Evolutionary conservation across 2,329 filamentous ascomycete species (phyloP).

Genomic region (Chaetomiaceae sp.): DNA sequence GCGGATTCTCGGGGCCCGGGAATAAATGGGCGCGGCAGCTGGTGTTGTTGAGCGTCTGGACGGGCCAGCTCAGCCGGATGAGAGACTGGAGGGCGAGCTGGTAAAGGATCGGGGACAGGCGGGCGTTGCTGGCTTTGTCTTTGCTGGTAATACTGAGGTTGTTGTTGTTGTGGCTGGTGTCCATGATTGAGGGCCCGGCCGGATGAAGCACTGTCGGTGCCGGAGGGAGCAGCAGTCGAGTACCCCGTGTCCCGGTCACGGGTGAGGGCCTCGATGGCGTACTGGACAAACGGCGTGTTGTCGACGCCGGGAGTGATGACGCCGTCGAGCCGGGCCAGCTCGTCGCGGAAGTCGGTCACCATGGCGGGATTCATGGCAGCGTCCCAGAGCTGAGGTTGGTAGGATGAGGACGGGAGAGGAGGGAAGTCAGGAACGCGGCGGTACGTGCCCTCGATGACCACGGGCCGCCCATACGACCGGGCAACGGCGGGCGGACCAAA

Average conservation of each 20-base stretch:
- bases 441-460: constrained; percentile 23
- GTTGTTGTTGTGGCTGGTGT: constrained; percentile 8
- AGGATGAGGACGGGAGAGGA: constrained; percentile 16
- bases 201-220: constrained; percentile 29
- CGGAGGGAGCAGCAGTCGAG: constrained; percentile 46
- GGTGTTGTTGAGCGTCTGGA: neutral
- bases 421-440: constrained; percentile 20
- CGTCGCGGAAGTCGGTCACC: constrained; percentile 43
- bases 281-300: constrained; percentile 81
- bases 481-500: constrained; percentile 32
- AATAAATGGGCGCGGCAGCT: constrained; percentile 10
- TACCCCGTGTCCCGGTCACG: constrained; percentile 61
- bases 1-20: constrained; percentile 22
- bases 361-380: constrained; percentile 21
- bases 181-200: constrained; percentile 27
- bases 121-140: constrained; percentile 7
- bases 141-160: constrained; percentile 7
- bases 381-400: constrained; percentile 17
- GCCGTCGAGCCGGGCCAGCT: constrained; percentile 45
- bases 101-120: neutral
- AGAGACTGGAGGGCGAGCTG: constrained; percentile 4
- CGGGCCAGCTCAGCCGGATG: neutral
- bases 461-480: constrained; percentile 24
- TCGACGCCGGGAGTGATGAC: constrained; percentile 72
- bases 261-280: constrained; percentile 83